phyloP scores from a whole-genome alignment of 2,329 filamentous ascomycete species.

The Exophiala aquamarina region DNA sequence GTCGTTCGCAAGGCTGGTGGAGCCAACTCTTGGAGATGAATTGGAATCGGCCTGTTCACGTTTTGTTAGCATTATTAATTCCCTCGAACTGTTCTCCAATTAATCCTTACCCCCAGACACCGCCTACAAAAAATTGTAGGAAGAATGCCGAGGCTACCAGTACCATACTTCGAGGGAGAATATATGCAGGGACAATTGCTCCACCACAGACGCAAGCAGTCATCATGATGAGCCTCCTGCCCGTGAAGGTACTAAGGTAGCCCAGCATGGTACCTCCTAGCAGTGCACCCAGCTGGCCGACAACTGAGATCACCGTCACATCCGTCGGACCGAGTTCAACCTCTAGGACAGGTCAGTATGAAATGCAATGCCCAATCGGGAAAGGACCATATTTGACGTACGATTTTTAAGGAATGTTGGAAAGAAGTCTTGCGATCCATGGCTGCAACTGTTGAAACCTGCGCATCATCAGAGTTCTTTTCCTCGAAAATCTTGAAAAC shows the following conservation, averaged over 20 bases:
- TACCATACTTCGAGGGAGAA: slow-evolving; percentile 31
- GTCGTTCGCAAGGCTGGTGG: no score
- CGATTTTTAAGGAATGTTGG: slow-evolving; percentile 41
- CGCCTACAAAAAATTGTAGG: slow-evolving; percentile 40
- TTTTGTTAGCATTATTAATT: no score
- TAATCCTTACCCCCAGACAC: slow-evolving; percentile 42
- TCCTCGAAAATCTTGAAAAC: no score
- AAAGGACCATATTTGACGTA: no score
- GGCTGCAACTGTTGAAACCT: slow-evolving; percentile 38
- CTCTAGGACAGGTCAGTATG: no score
- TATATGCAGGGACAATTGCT: slow-evolving; percentile 37
- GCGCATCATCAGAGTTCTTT: no score
- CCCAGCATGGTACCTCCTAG: slow-evolving; percentile 37
- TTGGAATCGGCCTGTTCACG: no score
- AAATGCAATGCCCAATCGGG: no score
- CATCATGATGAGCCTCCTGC: slow-evolving; percentile 38
- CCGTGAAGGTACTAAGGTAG: slow-evolving; percentile 37
- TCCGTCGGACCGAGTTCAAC: slow-evolving; percentile 31
- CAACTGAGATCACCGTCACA: slow-evolving; percentile 36
- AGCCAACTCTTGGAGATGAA: slow-evolving; percentile 38
- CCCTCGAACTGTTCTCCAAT: no score
- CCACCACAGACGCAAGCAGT: slow-evolving; percentile 35
- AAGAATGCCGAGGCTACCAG: slow-evolving; percentile 38
- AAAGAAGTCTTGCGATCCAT: slow-evolving; percentile 41
- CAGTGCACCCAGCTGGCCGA: slow-evolving; percentile 37